Evolutionary conservation across 495 filamentous ascomycete species (phyloP).

Genomic region (Xylaria bambusicola): DNA sequence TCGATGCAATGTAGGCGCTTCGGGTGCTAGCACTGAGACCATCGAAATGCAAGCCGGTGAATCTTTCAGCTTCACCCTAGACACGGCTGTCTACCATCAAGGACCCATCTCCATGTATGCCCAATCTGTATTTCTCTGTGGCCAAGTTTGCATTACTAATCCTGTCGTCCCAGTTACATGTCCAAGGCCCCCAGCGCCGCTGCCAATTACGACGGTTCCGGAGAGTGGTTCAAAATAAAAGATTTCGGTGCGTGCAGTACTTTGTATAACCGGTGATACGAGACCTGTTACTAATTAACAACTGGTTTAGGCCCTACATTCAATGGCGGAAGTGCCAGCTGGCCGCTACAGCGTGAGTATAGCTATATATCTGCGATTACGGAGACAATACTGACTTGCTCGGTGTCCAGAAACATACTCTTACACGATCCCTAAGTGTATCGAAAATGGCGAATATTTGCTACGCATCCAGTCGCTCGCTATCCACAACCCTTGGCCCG

Average conservation of each 20-base stretch:
- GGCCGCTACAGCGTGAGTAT: slow-evolving; percentile 26
- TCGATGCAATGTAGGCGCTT: slow-evolving; percentile 56
- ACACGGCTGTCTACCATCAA: slow-evolving; percentile 53
- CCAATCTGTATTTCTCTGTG: not conserved
- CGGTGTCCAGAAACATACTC: slow-evolving; percentile 38
- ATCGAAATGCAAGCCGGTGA: slow-evolving; percentile 46
- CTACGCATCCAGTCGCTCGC: slow-evolving; percentile 55
- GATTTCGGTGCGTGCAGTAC: slow-evolving; percentile 41
- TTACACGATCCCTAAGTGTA: slow-evolving; percentile 46
- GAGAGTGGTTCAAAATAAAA: slow-evolving; percentile 48
- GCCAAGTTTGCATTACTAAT: not conserved
- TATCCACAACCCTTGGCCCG: slow-evolving; percentile 51
- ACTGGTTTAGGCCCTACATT: slow-evolving; percentile 28
- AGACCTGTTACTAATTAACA: too few species aligned
- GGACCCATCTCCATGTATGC: slow-evolving; percentile 47
- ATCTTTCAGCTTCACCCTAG: slow-evolving; percentile 42
- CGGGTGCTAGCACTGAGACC: slow-evolving; percentile 39
- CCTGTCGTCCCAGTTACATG: slow-evolving; percentile 35
- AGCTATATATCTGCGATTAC: not conserved
- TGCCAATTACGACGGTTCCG: slow-evolving; percentile 39
- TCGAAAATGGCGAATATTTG: slow-evolving; percentile 57
- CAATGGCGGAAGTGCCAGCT: slow-evolving; percentile 26
- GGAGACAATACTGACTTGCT: not conserved
- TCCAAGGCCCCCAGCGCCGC: slow-evolving; percentile 46
- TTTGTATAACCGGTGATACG: too few species aligned